phyloP scores from a whole-genome alignment of 805 yeast species.

The Yueomyces sinensis region DNA sequence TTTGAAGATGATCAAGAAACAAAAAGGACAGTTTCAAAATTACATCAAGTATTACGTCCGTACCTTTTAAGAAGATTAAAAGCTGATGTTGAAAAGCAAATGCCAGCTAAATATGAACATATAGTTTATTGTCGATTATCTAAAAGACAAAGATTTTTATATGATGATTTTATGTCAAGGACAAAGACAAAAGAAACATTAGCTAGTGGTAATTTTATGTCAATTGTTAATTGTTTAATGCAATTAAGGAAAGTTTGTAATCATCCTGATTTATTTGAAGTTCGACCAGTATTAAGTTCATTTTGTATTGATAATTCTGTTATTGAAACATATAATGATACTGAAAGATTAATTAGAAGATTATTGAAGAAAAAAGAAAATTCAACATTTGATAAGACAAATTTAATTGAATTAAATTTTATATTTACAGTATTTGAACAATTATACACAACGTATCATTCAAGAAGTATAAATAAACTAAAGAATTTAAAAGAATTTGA shows the following conservation, averaged over 20 bases:
- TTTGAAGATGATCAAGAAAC: slow-evolving; percentile 70
- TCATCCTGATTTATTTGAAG: slow-evolving; percentile 93
- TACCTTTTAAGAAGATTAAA: slow-evolving; percentile 82
- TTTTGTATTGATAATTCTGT: slow-evolving; percentile 63
- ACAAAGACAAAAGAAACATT: slow-evolving; percentile 91
- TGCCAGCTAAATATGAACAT: slow-evolving; percentile 98
- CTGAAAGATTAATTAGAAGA: slow-evolving; percentile 29
- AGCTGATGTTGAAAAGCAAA: slow-evolving; percentile 94
- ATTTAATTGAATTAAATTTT: slow-evolving; percentile 49
- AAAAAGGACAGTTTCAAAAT: slow-evolving; percentile 66
- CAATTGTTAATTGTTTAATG: slow-evolving; percentile 95
- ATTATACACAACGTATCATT: slow-evolving; percentile 32
- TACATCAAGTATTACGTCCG: slow-evolving; percentile 90
- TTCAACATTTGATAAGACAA: slow-evolving; percentile 17
- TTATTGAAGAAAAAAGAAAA: slow-evolving; percentile 4
- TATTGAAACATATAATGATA: slow-evolving; percentile 31
- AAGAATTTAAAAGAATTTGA: slow-evolving; percentile 36
- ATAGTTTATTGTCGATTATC: slow-evolving; percentile 84
- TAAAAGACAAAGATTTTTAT: slow-evolving; percentile 79
- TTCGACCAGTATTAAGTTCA: slow-evolving; percentile 86
- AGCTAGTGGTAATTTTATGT: slow-evolving; percentile 86
- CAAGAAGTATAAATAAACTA: slow-evolving; percentile 30
- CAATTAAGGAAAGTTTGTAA: slow-evolving; percentile 93
- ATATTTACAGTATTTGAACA: slow-evolving; percentile 30
- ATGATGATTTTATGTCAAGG: slow-evolving; percentile 94